Evolutionary conservation across 805 yeast species (phyloP), one percentile per base, ranked within the genome.

Genomic region (Candida andamanensis): DNA sequence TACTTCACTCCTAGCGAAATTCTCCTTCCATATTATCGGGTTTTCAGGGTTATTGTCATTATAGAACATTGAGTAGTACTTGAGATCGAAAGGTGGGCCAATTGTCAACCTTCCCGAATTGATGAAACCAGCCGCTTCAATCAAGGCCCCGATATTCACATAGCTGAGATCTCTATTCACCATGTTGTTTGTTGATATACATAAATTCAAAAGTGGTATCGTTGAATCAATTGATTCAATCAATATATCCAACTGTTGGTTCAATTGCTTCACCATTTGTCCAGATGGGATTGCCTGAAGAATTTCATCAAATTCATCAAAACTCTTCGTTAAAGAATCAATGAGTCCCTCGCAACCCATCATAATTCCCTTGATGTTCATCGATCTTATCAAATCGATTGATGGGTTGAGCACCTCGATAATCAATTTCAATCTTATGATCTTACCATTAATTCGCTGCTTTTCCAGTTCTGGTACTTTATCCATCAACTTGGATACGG

Each of bases 21-120:
- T 78, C 42, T 84, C 94, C 41, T 78, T 80, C 94, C 94, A 84
- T 2, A 74, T 63, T 2, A 83, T 67, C 32, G 72, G 68, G 8
- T 26, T 34, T 19, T 33, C 33, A 4, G 26, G 9, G 8, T 25
- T 29, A 28, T 69, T 67, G 8, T 76, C 68, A 36, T 77, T 74
- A 47, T 77, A 76, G 45, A 81, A 83, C 3, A 84, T 69, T 4
- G 84, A 63, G 43, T 74, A 84, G 41, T 72, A 54, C 3, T 74
- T 77, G 28, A 80, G 51, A 35, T 63, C 66, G 51, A 82, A 82
- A 0, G 44, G 41, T 0, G 85, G 85, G 0, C 89, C 89, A 2
- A 81, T 74, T 34, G 56, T 66, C 5, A 24, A 22, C 12, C 21
- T 28, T 6, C 23, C 18, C 1, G 21, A 25, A 14, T 30, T 21